Conservation (phyloP, 371 early-diverging fungal species). For the Nematocida minor region DNA sequence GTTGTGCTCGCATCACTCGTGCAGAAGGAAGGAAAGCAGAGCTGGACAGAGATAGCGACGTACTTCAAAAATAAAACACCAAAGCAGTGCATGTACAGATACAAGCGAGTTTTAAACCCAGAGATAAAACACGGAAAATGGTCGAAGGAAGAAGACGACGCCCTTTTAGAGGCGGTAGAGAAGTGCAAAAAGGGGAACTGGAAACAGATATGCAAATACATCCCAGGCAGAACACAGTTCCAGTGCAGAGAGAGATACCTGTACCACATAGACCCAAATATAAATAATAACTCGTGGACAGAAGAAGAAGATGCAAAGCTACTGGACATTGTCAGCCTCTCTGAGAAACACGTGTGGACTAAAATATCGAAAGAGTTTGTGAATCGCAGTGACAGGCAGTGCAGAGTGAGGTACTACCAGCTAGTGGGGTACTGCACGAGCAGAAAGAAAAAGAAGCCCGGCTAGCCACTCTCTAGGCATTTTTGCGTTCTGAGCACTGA, state of each 20-base stretch:
- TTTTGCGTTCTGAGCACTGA: not conserved
- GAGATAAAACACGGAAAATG: slow-evolving; percentile 68
- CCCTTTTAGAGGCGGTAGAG: not conserved
- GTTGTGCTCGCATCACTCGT: slow-evolving; percentile 72
- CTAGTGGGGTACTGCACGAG: too few relatives aligned
- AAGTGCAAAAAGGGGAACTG: slow-evolving; percentile 44
- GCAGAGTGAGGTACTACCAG: slow-evolving; percentile 21
- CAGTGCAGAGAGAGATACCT: slow-evolving; percentile 55
- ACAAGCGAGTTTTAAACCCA: slow-evolving; percentile 70
- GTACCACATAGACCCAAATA: slow-evolving; percentile 30
- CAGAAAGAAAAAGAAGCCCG: not conserved
- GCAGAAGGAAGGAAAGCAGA: slow-evolving; percentile 68
- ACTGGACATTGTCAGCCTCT: not conserved
- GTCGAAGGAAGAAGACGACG: slow-evolving; percentile 44
- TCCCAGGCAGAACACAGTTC: slow-evolving; percentile 20
- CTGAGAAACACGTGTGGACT: not conserved
- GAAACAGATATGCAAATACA: slow-evolving; percentile 19
- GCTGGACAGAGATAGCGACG: slow-evolving; percentile 45
- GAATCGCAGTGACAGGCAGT: slow-evolving; percentile 19
- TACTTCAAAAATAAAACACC: slow-evolving; percentile 33
- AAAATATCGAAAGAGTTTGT: not conserved
- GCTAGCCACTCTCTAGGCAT: not conserved
- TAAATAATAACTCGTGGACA: slow-evolving; percentile 29
- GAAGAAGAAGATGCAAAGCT: slow-evolving; percentile 24
- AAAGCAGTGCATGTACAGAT: slow-evolving; percentile 74